Evolutionary conservation across 768 basidiomycete genomes (phyloP), one percentile per base, ranked within the genome.

Genomic region (Terana coerulea): DNA sequence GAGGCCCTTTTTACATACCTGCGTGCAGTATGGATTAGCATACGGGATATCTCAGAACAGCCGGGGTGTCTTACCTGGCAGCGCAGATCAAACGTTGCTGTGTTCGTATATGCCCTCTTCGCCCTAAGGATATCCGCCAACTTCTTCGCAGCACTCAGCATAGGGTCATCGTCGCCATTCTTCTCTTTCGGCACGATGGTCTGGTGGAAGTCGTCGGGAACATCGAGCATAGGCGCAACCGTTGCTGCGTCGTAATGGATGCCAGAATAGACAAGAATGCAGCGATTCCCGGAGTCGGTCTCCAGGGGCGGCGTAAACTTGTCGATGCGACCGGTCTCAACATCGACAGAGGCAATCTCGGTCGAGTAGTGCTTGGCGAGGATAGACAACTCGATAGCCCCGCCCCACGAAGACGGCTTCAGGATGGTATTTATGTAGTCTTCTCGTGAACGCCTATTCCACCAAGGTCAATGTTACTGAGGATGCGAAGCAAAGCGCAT

Each of bases 171-270:
- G 12, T 75, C 71, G 26, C 69, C 72, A 6, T 49, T 46, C 52
- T 78, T 61, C 53, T 77, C 81, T 9, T 83, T 72, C 7, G 84
- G 84, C 62, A 92, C 91, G 42, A 69, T 58, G 2, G 88, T 92
- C 61, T 92, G 88, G 68, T 98, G 95, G 79, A 95, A 99, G 52
- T 90, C 93, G 24, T 72, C 63, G 0, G 91, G 89, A 2, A 88
- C 90, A 40, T 84, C 83, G 8, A 74, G 72, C 67, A 80, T 75
- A 0, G 92, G 97, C 14, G 95, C 83, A 34, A 95, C 71, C 0
- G 89, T 85, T 5, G 87, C 81, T 8, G 91, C 91, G 66, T 99
- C 95, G 67, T 99, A 99, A 66, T 98, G 95, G 40, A 98, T 97
- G 2, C 95, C 95, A 0, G 90, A 92, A 70, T 98, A 98, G 3